phyloP scores from a whole-genome alignment of 1,139 yeast genomes.

The Cylindricascospora bacillispora region DNA sequence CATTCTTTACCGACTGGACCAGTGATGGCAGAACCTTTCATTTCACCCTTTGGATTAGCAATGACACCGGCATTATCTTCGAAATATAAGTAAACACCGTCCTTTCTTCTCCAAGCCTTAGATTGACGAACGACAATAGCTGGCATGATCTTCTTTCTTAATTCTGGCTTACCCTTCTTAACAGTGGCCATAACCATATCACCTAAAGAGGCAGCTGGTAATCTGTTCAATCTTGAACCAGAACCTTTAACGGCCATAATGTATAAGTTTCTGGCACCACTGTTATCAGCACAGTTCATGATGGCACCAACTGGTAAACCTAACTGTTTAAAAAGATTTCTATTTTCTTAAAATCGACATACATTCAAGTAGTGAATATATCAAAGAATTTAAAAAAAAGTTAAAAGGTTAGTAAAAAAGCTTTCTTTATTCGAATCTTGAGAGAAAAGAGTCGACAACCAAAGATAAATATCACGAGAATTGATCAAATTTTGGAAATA shows the following conservation, averaged over 20 bases:
- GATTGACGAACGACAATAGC: constrained; percentile 99
- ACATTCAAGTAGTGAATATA: no score
- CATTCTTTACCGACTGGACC: constrained; percentile 99
- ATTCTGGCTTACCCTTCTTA: constrained; percentile 99
- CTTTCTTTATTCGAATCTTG: neutral
- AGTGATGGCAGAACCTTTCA: constrained; percentile 99
- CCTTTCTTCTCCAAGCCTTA: constrained; percentile 99
- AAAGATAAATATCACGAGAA: no score
- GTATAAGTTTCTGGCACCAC: constrained; percentile 99
- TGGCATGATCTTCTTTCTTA: constrained; percentile 99
- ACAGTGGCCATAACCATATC: constrained; percentile 99
- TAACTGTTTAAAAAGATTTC: constrained; percentile 37
- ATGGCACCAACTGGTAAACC: constrained; percentile 99
- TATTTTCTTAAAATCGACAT: no score
- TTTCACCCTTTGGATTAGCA: constrained; percentile 99
- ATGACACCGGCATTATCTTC: constrained; percentile 99
- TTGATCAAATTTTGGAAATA: no score
- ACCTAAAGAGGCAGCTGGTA: constrained; percentile 99
- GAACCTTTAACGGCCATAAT: constrained; percentile 97
- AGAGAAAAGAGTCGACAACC: no score
- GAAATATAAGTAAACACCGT: constrained; percentile 98
- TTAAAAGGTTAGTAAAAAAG: constrained; percentile 14
- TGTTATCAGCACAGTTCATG: constrained; percentile 99
- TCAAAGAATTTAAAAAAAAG: no score
- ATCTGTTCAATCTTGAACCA: constrained; percentile 99